A percentile compares a stretch with the other conserved stretches of the same genome.
Evolutionary conservation across 2,329 filamentous ascomycete genomes (phyloP).

Genomic region (Pseudonectria buxi): DNA sequence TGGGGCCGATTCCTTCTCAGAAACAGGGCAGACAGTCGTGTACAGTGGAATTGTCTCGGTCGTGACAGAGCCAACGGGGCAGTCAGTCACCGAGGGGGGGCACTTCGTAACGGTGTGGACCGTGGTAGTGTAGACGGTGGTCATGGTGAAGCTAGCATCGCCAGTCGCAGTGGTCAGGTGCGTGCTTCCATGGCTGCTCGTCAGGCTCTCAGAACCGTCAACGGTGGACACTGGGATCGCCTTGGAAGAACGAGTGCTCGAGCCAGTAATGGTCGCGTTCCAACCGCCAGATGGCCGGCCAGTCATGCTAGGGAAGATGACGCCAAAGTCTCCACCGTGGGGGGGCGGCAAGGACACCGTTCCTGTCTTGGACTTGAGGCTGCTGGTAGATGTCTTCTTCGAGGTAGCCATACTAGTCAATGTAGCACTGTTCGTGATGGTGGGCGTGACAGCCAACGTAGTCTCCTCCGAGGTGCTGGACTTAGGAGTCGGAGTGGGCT

Average conservation of each 20-base stretch:
- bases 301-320: neutral
- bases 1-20: conserved; percentile 7
- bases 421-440: conserved; percentile 4
- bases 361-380: neutral
- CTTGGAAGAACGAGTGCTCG: neutral
- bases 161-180: conserved; percentile 1
- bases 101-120: conserved; percentile 48
- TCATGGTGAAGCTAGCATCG: conserved; percentile 15
- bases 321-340: neutral
- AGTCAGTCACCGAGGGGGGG: conserved; percentile 44
- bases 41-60: conserved; percentile 25
- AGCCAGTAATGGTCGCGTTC: conserved; percentile 10
- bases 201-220: conserved; percentile 9
- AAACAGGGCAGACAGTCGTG: conserved; percentile 33
- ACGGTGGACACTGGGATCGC: neutral
- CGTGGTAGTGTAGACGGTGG: conserved; percentile 40
- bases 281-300: conserved; percentile 3
- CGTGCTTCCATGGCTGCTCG: neutral
- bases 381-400: neutral
- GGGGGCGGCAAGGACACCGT: neutral
- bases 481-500: conserved; percentile 9
- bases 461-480: conserved; percentile 11
- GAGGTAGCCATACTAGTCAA: neutral
- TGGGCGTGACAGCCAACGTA: conserved; percentile 7
- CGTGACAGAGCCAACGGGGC: conserved; percentile 27